These are phyloP conservation scores for Naegleria gruberi DNA, from an alignment of 208 protist species.

Conservation along the genomic window DNA sequence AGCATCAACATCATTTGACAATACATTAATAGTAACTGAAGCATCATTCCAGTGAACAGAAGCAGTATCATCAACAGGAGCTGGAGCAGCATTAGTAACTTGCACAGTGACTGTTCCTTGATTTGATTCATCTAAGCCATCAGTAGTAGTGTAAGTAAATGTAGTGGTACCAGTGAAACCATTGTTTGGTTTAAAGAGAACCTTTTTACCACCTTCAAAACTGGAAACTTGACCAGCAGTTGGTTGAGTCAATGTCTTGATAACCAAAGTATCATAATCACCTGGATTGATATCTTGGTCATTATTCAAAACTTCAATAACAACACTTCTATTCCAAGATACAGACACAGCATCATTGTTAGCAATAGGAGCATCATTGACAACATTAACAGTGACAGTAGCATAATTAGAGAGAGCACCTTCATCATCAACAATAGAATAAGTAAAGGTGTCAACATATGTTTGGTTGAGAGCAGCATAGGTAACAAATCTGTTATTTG, in stretches of 20 bases:
- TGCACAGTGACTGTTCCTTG: neutral
- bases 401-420: neutral
- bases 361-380: neutral
- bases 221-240: neutral
- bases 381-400: neutral
- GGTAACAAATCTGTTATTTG: neutral
- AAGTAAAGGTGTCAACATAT: neutral
- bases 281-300: neutral
- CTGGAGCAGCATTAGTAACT: neutral
- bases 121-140: neutral
- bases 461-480: neutral
- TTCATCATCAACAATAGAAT: neutral
- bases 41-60: neutral
- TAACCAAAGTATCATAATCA: neutral
- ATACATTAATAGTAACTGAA: neutral
- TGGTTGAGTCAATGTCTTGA: neutral
- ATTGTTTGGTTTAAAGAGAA: neutral
- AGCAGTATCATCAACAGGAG: neutral
- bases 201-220: neutral
- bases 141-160: neutral
- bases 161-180: neutral
- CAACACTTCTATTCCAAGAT: neutral
- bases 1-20: neutral
- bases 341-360: neutral
- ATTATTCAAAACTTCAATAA: neutral